Evolutionary conservation across 257 asterid species (phyloP).

Genomic region (Cynanchum wilfordii): DNA sequence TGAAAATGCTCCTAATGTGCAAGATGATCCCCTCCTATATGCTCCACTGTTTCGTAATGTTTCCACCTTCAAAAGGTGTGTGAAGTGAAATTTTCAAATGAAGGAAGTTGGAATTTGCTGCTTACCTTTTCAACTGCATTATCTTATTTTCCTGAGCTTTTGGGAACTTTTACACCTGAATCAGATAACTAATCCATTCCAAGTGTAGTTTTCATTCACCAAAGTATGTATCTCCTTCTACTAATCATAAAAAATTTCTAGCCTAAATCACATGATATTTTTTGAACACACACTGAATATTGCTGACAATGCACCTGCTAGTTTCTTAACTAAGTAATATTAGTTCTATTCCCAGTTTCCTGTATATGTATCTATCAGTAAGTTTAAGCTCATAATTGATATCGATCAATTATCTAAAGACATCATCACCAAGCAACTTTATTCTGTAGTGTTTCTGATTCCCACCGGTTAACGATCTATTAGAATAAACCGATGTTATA

Average conservation of each 20-base stretch:
- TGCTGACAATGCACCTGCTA: not conserved
- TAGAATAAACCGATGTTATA: not conserved
- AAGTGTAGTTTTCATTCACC: not conserved
- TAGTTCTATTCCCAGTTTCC: not conserved
- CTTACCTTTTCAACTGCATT: not conserved
- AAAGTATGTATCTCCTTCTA: not conserved
- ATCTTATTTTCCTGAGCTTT: slow-evolving; percentile 2
- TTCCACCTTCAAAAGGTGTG: slow-evolving; percentile 71
- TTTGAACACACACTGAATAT: not conserved
- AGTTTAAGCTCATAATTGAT: not conserved
- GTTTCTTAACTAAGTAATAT: no score
- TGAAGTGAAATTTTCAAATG: slow-evolving; percentile 5
- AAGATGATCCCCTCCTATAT: slow-evolving; percentile 46
- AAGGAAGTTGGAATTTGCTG: not conserved
- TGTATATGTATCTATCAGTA: not conserved
- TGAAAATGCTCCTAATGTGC: slow-evolving; percentile 40
- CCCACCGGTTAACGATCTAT: not conserved
- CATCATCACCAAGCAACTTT: no score
- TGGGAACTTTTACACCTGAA: not conserved
- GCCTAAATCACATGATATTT: not conserved
- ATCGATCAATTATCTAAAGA: not conserved
- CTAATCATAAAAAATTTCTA: not conserved
- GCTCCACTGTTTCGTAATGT: slow-evolving; percentile 64
- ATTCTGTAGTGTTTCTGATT: not conserved
- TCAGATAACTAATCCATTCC: not conserved